These are phyloP conservation scores for Juglanconis oblonga DNA, from an alignment of 2,329 filamentous ascomycete genomes.

Conservation along the genomic window DNA sequence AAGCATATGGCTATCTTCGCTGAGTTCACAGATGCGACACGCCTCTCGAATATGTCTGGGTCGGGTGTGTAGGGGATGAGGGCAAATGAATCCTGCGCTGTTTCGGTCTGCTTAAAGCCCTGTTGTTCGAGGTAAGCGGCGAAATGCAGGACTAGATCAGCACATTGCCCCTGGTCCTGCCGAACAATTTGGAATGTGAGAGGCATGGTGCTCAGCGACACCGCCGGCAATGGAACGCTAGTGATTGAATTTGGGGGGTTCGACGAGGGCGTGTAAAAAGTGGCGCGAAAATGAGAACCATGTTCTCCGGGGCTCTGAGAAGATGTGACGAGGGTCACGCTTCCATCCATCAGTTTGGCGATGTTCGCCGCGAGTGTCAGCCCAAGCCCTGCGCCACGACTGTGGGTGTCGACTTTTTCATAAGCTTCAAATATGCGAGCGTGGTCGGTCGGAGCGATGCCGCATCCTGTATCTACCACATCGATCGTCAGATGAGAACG, in stretches of 20 bases:
- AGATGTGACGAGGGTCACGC: conserved; percentile 35
- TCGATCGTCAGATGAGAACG: conserved; percentile 34
- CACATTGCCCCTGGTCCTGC: not conserved
- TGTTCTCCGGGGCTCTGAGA: conserved; percentile 19
- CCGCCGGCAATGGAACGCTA: too few species aligned
- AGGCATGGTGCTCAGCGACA: not conserved
- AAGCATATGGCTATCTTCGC: not conserved
- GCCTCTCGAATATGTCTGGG: not conserved
- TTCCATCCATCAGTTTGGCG: conserved; percentile 36
- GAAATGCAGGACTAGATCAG: not conserved
- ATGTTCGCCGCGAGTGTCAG: conserved; percentile 40
- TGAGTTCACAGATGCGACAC: not conserved
- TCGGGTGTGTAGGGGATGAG: not conserved
- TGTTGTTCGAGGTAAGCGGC: not conserved
- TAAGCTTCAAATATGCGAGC: conserved; percentile 40
- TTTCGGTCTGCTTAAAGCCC: not conserved
- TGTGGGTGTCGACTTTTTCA: conserved; percentile 36
- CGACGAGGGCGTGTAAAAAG: conserved; percentile 9
- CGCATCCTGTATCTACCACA: conserved; percentile 39
- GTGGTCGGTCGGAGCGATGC: conserved; percentile 33
- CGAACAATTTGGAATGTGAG: not conserved
- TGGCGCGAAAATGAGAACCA: conserved; percentile 38
- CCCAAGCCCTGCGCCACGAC: conserved; percentile 39
- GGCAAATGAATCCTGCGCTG: not conserved
- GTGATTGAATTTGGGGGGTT: not conserved